Percentiles rank a stretch among this genome's conserved stretches.
Conservation (phyloP, 208 protist genomes). For the Leishmania lainsoni region DNA sequence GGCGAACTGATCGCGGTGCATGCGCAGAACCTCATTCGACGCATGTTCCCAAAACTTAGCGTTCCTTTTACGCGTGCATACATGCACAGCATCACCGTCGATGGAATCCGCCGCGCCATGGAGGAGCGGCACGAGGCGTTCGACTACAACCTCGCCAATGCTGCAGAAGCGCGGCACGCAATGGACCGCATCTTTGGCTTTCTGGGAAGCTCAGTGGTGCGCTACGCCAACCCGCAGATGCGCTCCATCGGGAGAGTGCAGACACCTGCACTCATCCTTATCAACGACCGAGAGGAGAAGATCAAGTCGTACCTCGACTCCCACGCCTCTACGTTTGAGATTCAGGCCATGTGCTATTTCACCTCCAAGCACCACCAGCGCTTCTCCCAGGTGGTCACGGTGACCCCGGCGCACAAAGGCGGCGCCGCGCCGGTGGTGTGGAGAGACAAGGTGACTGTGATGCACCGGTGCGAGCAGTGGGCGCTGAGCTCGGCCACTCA, state of each 20-base stretch:
- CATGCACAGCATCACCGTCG: constrained; percentile 91
- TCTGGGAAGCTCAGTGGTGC: constrained; percentile 88
- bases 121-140: constrained; percentile 61
- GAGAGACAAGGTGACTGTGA: constrained; percentile 36
- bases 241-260: constrained; percentile 92
- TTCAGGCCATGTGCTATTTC: constrained; percentile 72
- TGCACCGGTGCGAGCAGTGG: constrained; percentile 36
- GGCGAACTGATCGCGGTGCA: constrained; percentile 92
- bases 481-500: constrained; percentile 21
- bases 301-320: constrained; percentile 66
- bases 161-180: constrained; percentile 87
- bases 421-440: constrained; percentile 31
- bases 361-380: constrained; percentile 29
- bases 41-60: constrained; percentile 77
- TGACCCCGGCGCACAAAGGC: constrained; percentile 32
- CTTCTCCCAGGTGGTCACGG: constrained; percentile 65
- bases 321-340: constrained; percentile 56
- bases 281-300: constrained; percentile 74
- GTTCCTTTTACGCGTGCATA: constrained; percentile 91
- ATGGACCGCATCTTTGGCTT: constrained; percentile 94
- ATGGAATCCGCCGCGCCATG: constrained; percentile 83
- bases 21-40: constrained; percentile 68
- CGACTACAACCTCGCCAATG: constrained; percentile 86
- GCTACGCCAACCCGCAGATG: constrained; percentile 87
- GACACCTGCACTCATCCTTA: constrained; percentile 89